A percentile compares a stretch with the other conserved stretches of the same genome.
Evolutionary conservation across 768 basidiomycete species (phyloP).

Genomic region (Lactarius quietus): DNA sequence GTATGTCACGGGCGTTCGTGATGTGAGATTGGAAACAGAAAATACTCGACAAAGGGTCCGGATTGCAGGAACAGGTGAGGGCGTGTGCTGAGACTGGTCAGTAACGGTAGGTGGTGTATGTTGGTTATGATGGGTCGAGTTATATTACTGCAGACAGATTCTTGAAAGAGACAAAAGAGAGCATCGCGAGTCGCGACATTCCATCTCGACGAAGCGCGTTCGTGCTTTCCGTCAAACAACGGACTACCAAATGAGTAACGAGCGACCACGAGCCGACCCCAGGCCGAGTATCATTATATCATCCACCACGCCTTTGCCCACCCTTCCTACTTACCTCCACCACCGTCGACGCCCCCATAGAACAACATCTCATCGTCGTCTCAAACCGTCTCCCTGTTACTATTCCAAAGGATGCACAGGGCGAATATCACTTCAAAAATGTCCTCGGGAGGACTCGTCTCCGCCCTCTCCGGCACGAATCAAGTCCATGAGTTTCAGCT

Average conservation of each 20-base stretch:
- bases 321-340: constrained; percentile 12
- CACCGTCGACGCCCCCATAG: constrained; percentile 38
- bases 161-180: constrained; percentile 45
- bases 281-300: no score
- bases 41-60: constrained; percentile 23
- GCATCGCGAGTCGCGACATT: constrained; percentile 86
- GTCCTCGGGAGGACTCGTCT: constrained; percentile 97
- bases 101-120: not conserved
- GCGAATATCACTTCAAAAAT: constrained; percentile 99
- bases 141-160: constrained; percentile 1
- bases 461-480: constrained; percentile 97
- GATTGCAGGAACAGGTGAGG: constrained; percentile 15
- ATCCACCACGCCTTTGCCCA: constrained; percentile 8
- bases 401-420: constrained; percentile 86
- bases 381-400: constrained; percentile 95
- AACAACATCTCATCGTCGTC: constrained; percentile 86
- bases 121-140: not conserved
- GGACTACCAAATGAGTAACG: no score
- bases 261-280: no score
- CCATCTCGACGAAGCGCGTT: constrained; percentile 52
- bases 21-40: constrained; percentile 13
- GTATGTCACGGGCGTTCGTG: constrained; percentile 5
- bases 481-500: constrained; percentile 95
- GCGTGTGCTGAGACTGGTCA: not conserved
- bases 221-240: no score